Evolutionary conservation across 2,329 filamentous ascomycete genomes (phyloP).

Genomic region (Exophiala calicioides): DNA sequence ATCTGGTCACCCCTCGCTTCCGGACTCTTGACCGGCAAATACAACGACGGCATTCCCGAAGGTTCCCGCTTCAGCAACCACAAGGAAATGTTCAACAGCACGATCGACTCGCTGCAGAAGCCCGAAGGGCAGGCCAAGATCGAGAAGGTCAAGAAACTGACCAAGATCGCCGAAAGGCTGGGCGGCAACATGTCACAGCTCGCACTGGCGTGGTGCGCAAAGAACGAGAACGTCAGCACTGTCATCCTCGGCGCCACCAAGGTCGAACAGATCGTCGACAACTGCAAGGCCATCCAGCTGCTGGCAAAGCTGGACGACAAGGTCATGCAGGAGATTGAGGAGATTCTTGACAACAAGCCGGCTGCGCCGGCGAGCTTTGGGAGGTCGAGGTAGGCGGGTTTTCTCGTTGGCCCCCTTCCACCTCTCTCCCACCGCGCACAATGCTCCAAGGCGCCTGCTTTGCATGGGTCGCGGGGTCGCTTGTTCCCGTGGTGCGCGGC

Average conservation of each 20-base stretch:
- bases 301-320: constrained; percentile 46
- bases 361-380: constrained; percentile 19
- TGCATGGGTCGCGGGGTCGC: too few species aligned
- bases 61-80: constrained; percentile 59
- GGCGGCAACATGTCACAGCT: constrained; percentile 60
- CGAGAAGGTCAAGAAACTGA: constrained; percentile 54
- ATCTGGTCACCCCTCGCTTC: constrained; percentile 62
- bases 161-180: constrained; percentile 62
- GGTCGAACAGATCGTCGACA: constrained; percentile 48
- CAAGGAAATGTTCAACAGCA: constrained; percentile 56
- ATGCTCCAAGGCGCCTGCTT: too few species aligned
- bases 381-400: constrained; percentile 23
- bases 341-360: constrained; percentile 29
- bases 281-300: constrained; percentile 48
- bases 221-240: constrained; percentile 56
- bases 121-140: constrained; percentile 47
- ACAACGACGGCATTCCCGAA: constrained; percentile 63
- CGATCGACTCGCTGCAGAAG: constrained; percentile 44
- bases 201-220: constrained; percentile 57
- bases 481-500: too few species aligned
- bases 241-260: constrained; percentile 56
- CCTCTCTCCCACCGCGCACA: too few species aligned
- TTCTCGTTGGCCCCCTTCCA: constrained; percentile 2
- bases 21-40: constrained; percentile 67
- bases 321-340: constrained; percentile 50